Conservation (phyloP, 83 land plant species). For the Isoetes engelmannii region DNA sequence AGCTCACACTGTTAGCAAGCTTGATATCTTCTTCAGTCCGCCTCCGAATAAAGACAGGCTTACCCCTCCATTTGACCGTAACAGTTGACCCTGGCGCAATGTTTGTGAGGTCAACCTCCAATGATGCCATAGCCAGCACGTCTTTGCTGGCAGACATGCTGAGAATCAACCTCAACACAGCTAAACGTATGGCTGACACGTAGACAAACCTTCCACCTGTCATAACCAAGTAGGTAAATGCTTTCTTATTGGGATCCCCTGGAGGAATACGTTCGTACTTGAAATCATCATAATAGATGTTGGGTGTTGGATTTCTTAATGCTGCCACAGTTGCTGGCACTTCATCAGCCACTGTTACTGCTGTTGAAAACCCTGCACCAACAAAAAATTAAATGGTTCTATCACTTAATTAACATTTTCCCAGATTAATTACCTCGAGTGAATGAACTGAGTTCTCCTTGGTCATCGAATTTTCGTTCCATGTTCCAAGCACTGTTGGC, state of each 20-base stretch:
- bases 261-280: slow-evolving; percentile 67
- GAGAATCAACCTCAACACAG: slow-evolving; percentile 60
- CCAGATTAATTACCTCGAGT: too few species aligned
- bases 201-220: slow-evolving; percentile 77
- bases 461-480: too few species aligned
- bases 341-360: neutral
- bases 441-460: too few species aligned
- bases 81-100: slow-evolving; percentile 73
- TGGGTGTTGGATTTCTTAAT: slow-evolving; percentile 53
- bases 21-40: slow-evolving; percentile 71
- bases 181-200: slow-evolving; percentile 60
- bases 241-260: slow-evolving; percentile 77
- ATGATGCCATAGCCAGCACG: slow-evolving; percentile 76
- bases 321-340: slow-evolving; percentile 56
- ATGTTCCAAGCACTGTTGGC: too few species aligned
- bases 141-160: slow-evolving; percentile 94
- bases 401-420: too few species aligned
- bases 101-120: slow-evolving; percentile 74
- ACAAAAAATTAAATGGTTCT: too few species aligned
- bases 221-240: slow-evolving; percentile 72
- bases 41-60: slow-evolving; percentile 86
- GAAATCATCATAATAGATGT: slow-evolving; percentile 64
- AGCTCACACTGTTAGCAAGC: slow-evolving; percentile 62
- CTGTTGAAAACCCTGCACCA: slow-evolving; percentile 13
- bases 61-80: slow-evolving; percentile 95